Evolutionary conservation across 2,329 filamentous ascomycete species (phyloP), one percentile per base, ranked within the genome.

Genomic region (Phaeosphaeriaceae sp.): DNA sequence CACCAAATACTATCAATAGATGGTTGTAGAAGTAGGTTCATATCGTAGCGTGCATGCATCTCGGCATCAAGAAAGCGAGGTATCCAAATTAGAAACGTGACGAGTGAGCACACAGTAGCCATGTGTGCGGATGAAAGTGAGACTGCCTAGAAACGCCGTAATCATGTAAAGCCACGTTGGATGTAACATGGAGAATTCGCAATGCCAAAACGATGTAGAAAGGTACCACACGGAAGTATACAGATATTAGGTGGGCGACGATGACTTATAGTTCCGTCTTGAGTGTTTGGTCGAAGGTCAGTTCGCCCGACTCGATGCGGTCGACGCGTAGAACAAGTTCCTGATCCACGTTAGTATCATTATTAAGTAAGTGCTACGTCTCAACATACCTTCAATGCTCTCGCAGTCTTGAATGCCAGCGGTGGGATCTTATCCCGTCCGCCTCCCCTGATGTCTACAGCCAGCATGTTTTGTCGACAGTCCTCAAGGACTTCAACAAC

Each of bases 371-470:
- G 15, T 11, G 15, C 8, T 9, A 18, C 4, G 29, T 4, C 9
- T 35, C 13, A 45, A n/a, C 48, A 30, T 51, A 53, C 90, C 77
- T 93, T 94, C 42, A 88, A 89, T 73, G 92, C 88, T 51, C 88
- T 82, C 6, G 89, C 90, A 67, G 93, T 88, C 73, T 91, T 88
- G 73, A 95, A 95, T n/a, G 90, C 90, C 60, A 94, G 86, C 2
- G 90, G 90, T 9, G 90, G 90, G 42, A 96, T 76, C 21, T 84
- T 81, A 3, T 79, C 82, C 20, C 88, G 81, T 7, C 83, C 80
- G 20, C 86, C 87, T 29, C 83, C 83, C 29, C 64, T 83, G 76
- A 48, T 82, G 81, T 48, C 87, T 82, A 64, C 56, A n/a, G 86
- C 83, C 16, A 88, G 74, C 49, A 95, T 79, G 35, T 85, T 83